These are phyloP conservation scores for Papiliotrema terrestris DNA, from an alignment of 1,284 basidiomycete genomes.

Conservation along the genomic window DNA sequence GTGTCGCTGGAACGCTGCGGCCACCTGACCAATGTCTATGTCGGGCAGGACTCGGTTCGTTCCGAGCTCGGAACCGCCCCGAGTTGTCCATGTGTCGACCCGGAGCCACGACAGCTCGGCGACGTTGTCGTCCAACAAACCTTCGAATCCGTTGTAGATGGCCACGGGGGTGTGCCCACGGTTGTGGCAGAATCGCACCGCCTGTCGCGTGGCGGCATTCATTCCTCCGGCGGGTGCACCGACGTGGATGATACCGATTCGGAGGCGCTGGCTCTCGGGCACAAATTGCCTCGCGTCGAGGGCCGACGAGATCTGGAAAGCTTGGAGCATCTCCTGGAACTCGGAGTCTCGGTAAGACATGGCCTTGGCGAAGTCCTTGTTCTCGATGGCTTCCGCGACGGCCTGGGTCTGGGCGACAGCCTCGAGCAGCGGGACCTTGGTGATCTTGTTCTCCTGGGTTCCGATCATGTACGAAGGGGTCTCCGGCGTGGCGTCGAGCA, in stretches of 20 bases:
- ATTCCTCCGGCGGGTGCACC: slow-evolving; percentile 98
- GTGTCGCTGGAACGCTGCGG: slow-evolving; percentile 85
- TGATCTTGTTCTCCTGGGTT: slow-evolving; percentile 92
- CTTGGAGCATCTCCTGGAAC: slow-evolving; percentile 79
- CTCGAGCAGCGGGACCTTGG: slow-evolving; percentile 82
- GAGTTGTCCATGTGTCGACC: slow-evolving; percentile 92
- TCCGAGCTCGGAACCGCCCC: slow-evolving; percentile 97
- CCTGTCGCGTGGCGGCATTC: slow-evolving; percentile 95
- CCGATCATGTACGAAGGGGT: slow-evolving; percentile 98
- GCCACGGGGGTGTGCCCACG: slow-evolving; percentile 88
- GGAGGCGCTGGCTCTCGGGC: slow-evolving; percentile 68
- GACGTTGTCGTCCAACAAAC: slow-evolving; percentile 84
- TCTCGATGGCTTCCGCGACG: slow-evolving; percentile 76
- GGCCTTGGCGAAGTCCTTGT: slow-evolving; percentile 81
- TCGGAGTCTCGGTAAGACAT: slow-evolving; percentile 88
- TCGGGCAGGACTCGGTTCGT: slow-evolving; percentile 89
- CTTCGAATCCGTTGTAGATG: slow-evolving; percentile 93
- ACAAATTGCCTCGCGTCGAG: slow-evolving; percentile 61
- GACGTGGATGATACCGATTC: slow-evolving; percentile 88
- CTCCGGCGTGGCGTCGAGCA: slow-evolving; percentile 82
- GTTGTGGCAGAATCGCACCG: slow-evolving; percentile 86
- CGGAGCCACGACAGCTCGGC: slow-evolving; percentile 89
- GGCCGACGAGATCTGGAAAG: slow-evolving; percentile 71
- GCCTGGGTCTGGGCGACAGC: slow-evolving; percentile 86
- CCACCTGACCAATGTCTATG: slow-evolving; percentile 78